Percentiles rank a stretch among this genome's conserved stretches.
Evolutionary conservation across 1,284 basidiomycete species (phyloP).

Genomic region (Microbotryum saponariae): DNA sequence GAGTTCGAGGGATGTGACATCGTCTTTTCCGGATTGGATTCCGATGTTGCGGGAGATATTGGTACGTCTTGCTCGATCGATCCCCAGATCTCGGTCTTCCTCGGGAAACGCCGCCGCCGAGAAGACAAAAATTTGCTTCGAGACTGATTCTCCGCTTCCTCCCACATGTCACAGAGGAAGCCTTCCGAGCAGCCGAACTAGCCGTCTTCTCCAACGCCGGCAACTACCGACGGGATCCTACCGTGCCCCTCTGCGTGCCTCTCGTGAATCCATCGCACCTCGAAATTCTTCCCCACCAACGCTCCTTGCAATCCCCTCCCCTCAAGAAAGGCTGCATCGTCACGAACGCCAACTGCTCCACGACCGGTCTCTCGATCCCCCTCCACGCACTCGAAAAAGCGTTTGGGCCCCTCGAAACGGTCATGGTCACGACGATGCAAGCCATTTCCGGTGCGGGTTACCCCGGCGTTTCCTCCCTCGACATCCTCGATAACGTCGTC

Average conservation of each 20-base stretch:
- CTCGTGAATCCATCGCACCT: conserved; percentile 89
- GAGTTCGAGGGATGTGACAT: conserved; percentile 75
- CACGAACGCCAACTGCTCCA: conserved; percentile 97
- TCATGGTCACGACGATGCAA: conserved; percentile 91
- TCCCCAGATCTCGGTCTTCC: not conserved
- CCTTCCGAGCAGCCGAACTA: conserved; percentile 79
- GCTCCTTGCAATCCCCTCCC: conserved; percentile 53
- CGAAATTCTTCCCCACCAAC: conserved; percentile 76
- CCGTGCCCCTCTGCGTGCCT: conserved; percentile 94
- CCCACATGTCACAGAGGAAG: conserved; percentile 54
- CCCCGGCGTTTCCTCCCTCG: conserved; percentile 82
- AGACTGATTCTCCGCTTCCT: not conserved
- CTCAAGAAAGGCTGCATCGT: conserved; percentile 88
- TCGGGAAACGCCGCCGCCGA: no score
- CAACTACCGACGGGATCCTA: conserved; percentile 85
- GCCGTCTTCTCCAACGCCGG: conserved; percentile 98
- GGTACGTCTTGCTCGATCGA: conserved; percentile 51
- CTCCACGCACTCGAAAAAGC: conserved; percentile 83
- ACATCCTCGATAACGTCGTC: conserved; percentile 94
- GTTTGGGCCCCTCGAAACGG: conserved; percentile 85
- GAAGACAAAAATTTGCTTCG: not conserved
- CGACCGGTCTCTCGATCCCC: conserved; percentile 87
- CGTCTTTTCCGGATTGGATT: conserved; percentile 91
- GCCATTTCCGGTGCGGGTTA: conserved; percentile 97
- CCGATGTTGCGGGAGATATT: conserved; percentile 88